Conservation (phyloP, 2,329 filamentous ascomycete species). For the Hypoxylon sp. region DNA sequence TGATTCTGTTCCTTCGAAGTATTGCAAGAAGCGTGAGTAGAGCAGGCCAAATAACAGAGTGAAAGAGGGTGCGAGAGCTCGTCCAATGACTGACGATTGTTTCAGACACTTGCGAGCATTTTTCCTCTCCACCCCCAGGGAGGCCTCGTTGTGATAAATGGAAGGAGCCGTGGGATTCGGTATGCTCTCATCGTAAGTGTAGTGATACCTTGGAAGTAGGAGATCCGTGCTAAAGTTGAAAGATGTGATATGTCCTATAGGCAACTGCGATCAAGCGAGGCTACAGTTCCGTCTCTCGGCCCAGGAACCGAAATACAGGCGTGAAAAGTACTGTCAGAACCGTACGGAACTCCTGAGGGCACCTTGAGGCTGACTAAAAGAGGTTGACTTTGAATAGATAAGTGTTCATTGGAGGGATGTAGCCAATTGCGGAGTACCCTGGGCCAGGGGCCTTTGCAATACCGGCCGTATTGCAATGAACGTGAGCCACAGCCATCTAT, state of each 20-base stretch:
- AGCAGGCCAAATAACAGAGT: neutral
- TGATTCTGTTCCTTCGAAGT: slow-evolving; percentile 2
- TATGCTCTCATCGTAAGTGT: slow-evolving; percentile 28
- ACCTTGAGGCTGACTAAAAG: neutral
- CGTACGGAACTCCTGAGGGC: slow-evolving; percentile 13
- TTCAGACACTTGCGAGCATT: slow-evolving; percentile 32
- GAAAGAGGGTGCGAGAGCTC: neutral
- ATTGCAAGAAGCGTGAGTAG: slow-evolving; percentile 26
- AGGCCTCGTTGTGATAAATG: slow-evolving; percentile 16
- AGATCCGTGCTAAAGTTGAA: slow-evolving; percentile 4
- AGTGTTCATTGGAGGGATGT: slow-evolving; percentile 11
- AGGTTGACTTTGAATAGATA: slow-evolving; percentile 19
- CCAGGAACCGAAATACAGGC: slow-evolving; percentile 12
- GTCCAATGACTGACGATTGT: neutral
- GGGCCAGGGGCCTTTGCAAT: neutral
- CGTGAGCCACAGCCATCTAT: slow-evolving; percentile 10
- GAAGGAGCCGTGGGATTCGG: slow-evolving; percentile 22
- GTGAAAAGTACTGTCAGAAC: slow-evolving; percentile 18
- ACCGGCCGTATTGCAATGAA: slow-evolving; percentile 14
- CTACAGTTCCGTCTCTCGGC: neutral
- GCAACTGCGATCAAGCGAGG: slow-evolving; percentile 13
- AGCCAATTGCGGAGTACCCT: neutral
- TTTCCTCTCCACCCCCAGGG: neutral
- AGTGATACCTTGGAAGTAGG: no score
- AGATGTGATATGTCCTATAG: slow-evolving; percentile 24